These are phyloP conservation scores for Lepidium aucheri DNA, from an alignment of 345 rosid species.

Conservation along the genomic window DNA sequence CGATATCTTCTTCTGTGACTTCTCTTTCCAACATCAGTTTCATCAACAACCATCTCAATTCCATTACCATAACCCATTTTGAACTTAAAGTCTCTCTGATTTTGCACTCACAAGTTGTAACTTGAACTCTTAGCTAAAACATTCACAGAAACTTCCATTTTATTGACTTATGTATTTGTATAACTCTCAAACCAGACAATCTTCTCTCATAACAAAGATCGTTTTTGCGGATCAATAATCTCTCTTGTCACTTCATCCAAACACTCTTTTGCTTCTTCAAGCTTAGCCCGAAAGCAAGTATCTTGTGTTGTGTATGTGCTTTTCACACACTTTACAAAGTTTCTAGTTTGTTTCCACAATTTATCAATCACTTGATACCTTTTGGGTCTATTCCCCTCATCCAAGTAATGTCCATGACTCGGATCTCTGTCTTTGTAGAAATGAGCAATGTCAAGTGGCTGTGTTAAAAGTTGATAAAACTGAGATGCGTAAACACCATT, in stretches of 20 bases:
- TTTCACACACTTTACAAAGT: conserved; percentile 12
- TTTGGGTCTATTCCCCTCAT: conserved; percentile 48
- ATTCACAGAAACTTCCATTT: conserved; percentile 61
- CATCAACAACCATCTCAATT: conserved; percentile 2
- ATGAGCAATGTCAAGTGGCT: conserved; percentile 69
- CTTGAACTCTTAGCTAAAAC: conserved; percentile 61
- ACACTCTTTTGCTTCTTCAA: conserved; percentile 68
- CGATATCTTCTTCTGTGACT: no score
- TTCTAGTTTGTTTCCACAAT: conserved; percentile 42
- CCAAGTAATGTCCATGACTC: conserved; percentile 42
- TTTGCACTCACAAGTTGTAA: conserved; percentile 48
- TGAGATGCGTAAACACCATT: conserved; percentile 68
- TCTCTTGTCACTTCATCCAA: conserved; percentile 35
- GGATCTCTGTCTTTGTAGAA: conserved; percentile 40
- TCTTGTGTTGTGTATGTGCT: conserved; percentile 76
- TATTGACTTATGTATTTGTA: conserved; percentile 32
- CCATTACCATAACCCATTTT: conserved; percentile 1
- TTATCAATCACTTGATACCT: conserved; percentile 61
- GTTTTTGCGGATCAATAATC: conserved; percentile 19
- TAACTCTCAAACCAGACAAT: conserved; percentile 32
- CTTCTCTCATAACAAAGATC: conserved; percentile 22
- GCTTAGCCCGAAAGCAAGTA: conserved; percentile 77
- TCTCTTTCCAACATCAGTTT: no score
- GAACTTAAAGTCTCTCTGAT: conserved; percentile 29
- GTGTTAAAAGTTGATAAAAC: conserved; percentile 57